These are phyloP conservation scores for Rhynchospora tenuis DNA, from an alignment of 176 grass and related monocot species.

Conservation along the genomic window DNA sequence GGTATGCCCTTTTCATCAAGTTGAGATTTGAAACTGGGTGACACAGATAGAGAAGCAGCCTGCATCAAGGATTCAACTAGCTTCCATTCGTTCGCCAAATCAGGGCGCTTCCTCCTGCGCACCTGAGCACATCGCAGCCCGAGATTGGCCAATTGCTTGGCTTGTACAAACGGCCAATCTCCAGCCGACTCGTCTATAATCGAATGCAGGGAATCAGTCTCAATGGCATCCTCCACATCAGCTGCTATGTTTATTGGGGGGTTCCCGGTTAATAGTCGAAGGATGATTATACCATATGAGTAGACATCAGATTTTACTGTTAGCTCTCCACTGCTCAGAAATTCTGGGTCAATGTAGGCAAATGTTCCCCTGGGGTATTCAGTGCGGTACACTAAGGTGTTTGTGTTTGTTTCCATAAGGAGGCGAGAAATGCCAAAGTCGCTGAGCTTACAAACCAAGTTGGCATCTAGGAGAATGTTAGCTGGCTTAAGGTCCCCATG, in stretches of 20 bases:
- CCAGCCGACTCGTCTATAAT: conserved; percentile 49
- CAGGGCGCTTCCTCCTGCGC: conserved; percentile 28
- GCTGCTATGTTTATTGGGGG: conserved; percentile 20
- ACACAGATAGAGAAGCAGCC: conserved; percentile 14
- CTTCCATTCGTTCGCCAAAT: conserved; percentile 27
- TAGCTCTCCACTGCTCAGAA: conserved; percentile 23
- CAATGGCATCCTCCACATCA: conserved; percentile 32
- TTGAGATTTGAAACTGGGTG: background rate
- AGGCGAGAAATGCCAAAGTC: conserved; percentile 52
- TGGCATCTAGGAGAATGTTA: conserved; percentile 67
- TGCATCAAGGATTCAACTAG: conserved; percentile 29
- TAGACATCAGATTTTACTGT: conserved; percentile 42
- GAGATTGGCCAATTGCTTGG: conserved; percentile 37
- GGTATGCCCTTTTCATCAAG: conserved; percentile 22
- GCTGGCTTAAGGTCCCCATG: conserved; percentile 49
- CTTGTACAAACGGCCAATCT: conserved; percentile 46
- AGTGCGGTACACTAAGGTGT: conserved; percentile 27
- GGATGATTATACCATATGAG: conserved; percentile 45
- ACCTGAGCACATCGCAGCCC: conserved; percentile 26
- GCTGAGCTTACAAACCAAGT: conserved; percentile 46
- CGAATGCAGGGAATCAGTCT: conserved; percentile 15
- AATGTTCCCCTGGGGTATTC: conserved; percentile 26
- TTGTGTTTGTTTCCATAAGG: conserved; percentile 33
- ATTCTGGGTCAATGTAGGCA: conserved; percentile 57
- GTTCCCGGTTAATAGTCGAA: conserved; percentile 41